Evolutionary conservation across 495 filamentous ascomycete genomes (phyloP).

Genomic region (Aspergillus nidulans): DNA sequence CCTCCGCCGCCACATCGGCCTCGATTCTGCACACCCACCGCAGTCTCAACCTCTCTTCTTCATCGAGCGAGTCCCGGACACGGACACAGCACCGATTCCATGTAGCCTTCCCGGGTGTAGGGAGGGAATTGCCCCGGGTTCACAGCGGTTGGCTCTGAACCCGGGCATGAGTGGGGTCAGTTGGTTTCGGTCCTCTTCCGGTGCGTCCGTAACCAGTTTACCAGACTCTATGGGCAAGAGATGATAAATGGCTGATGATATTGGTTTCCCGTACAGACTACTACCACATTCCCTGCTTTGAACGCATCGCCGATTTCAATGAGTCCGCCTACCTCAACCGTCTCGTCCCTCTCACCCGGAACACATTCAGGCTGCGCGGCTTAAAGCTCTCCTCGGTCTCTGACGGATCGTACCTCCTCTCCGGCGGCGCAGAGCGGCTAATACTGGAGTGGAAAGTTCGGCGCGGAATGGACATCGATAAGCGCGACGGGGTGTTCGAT

Average conservation of each 20-base stretch:
- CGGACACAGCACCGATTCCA: not conserved
- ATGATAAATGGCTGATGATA: not conserved
- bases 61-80: constrained; percentile 1
- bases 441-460: constrained; percentile 1
- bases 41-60: constrained; percentile 5
- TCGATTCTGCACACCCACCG: not conserved
- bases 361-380: constrained; percentile 4
- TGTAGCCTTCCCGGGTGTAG: constrained; percentile 3
- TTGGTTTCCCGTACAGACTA: not conserved
- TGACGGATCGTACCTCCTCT: constrained; percentile 1
- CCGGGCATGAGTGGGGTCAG: not conserved
- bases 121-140: not conserved
- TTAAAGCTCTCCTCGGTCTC: not conserved
- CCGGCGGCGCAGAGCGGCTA: not conserved
- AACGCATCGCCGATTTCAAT: not conserved
- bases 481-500: not conserved
- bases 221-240: not conserved
- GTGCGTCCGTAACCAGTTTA: not conserved
- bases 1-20: constrained; percentile 3
- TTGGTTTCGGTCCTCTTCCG: constrained; percentile 2
- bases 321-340: not conserved
- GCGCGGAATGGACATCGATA: constrained; percentile 2
- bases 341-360: constrained; percentile 1
- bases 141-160: not conserved
- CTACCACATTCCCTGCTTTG: constrained; percentile 7